Evolutionary conservation across 768 basidiomycete species (phyloP), one percentile per base, ranked within the genome.

Genomic region (Strobilomyces dryophilus): DNA sequence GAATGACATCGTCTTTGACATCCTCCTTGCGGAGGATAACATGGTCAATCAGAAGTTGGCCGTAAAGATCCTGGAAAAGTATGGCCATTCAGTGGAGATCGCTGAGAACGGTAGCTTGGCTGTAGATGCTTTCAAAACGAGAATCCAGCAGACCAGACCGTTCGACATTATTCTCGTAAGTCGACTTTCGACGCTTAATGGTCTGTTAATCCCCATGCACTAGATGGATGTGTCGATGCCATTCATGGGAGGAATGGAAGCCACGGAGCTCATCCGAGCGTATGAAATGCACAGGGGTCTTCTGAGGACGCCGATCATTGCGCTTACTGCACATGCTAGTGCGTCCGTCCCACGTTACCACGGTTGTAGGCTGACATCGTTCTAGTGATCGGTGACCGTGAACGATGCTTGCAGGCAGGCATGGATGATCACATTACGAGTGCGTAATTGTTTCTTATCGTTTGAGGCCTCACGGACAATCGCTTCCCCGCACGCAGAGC

Each of bases 171-270:
- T 98, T 56, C 79, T 98, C 31, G 93, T 95, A 59, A 61, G 89
- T 78, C 27, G 5, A 36, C 8, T 4, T 32, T 47, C 35, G 29
- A 11, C 46, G n/a, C 15, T 31, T 43, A 5, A 43, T 34, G 41
- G 43, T 34, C n/a, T 26, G 12, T 17, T 58, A 15, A 56, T 57
- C 31, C 54, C n/a, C 47, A 7, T 40, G 18, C 44, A 14, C 29
- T 55, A 95, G 90, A 98, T 98, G 95, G 95, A 98, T 63, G 88
- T 97, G 14, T 97, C 94, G 11, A 95, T 95, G 92, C 92, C 94
- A 7, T 87, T 95, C 71, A 98, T 98, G 92, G 94, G 95, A 46
- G 95, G 95, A 58, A 92, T 95, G 85, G 95, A 99, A 71, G 92
- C 95, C 1, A 99, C 97, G 0, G 87, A 93, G 58, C 76, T 92